These are phyloP conservation scores for Xylaria curta DNA, from an alignment of 495 filamentous ascomycete genomes.

Conservation along the genomic window DNA sequence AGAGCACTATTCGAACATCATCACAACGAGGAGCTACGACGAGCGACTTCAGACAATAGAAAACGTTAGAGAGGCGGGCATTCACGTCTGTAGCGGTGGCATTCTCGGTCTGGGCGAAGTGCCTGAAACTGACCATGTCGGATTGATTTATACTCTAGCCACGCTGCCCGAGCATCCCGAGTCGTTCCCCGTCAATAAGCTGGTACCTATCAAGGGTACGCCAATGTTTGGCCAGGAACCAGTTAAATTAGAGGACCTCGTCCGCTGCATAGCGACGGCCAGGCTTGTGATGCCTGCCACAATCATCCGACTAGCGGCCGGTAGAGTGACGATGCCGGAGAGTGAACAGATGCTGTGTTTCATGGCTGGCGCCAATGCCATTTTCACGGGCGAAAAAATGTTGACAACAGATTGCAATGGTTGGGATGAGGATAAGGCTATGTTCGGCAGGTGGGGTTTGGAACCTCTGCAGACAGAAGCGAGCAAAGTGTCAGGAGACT, in stretches of 20 bases:
- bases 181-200: constrained; percentile 83
- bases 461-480: constrained; percentile 47
- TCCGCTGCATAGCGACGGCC: constrained; percentile 81
- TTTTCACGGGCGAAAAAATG: constrained; percentile 94
- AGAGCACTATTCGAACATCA: constrained; percentile 81
- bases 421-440: constrained; percentile 81
- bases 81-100: constrained; percentile 85
- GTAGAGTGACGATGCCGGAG: constrained; percentile 76
- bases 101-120: constrained; percentile 82
- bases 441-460: constrained; percentile 82
- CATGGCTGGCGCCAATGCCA: constrained; percentile 83
- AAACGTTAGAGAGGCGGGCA: constrained; percentile 79
- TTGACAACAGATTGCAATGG: constrained; percentile 86
- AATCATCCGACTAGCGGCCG: constrained; percentile 82
- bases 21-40: constrained; percentile 82
- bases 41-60: constrained; percentile 77
- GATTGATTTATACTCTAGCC: constrained; percentile 76
- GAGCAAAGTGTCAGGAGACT: constrained; percentile 59
- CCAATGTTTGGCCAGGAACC: constrained; percentile 74
- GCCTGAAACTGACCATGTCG: constrained; percentile 70
- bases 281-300: constrained; percentile 78
- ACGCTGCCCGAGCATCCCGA: constrained; percentile 80
- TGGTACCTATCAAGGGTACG: constrained; percentile 86
- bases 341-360: constrained; percentile 86
- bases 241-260: constrained; percentile 70